Conservation (phyloP, 2,329 filamentous ascomycete genomes). For the Pseudogymnoascus sp. region DNA sequence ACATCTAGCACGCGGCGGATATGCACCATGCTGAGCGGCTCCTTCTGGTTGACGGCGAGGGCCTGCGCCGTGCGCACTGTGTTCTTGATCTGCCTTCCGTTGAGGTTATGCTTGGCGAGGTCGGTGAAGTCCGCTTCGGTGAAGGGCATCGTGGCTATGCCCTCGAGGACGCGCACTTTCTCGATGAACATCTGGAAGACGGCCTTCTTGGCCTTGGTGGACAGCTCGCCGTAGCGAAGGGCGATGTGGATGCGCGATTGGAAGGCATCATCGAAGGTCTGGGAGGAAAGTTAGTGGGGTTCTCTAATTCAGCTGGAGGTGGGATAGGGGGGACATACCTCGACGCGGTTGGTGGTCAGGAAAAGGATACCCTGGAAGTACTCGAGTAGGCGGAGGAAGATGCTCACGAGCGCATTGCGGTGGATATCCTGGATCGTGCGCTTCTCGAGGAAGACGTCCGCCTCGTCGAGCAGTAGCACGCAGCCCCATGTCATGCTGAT, state of each 20-base stretch:
- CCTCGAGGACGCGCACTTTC: slow-evolving; percentile 58
- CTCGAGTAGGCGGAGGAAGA: slow-evolving; percentile 79
- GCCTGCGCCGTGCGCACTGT: slow-evolving; percentile 76
- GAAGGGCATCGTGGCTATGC: slow-evolving; percentile 52
- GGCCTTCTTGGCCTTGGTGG: slow-evolving; percentile 61
- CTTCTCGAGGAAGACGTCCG: slow-evolving; percentile 76
- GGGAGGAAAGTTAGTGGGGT: slow-evolving; percentile 6
- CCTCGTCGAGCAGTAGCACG: slow-evolving; percentile 77
- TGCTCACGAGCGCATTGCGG: slow-evolving; percentile 76
- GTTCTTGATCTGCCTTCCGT: slow-evolving; percentile 79
- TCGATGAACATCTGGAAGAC: slow-evolving; percentile 83
- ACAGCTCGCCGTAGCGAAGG: slow-evolving; percentile 69
- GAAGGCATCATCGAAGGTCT: slow-evolving; percentile 86
- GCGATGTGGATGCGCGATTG: slow-evolving; percentile 82
- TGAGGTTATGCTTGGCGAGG: slow-evolving; percentile 60
- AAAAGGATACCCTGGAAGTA: slow-evolving; percentile 91
- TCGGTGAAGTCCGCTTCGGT: slow-evolving; percentile 57
- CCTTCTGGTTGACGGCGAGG: slow-evolving; percentile 66
- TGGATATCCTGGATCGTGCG: slow-evolving; percentile 76
- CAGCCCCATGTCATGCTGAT: slow-evolving; percentile 83
- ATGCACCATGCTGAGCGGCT: slow-evolving; percentile 67
- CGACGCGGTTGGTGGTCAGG: slow-evolving; percentile 79
- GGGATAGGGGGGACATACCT: slow-evolving; percentile 33
- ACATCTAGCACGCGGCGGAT: slow-evolving; percentile 79
- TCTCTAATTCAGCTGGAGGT: background rate